Conservation (phyloP, 202 grass and related monocot species). For the Setaria italica region DNA sequence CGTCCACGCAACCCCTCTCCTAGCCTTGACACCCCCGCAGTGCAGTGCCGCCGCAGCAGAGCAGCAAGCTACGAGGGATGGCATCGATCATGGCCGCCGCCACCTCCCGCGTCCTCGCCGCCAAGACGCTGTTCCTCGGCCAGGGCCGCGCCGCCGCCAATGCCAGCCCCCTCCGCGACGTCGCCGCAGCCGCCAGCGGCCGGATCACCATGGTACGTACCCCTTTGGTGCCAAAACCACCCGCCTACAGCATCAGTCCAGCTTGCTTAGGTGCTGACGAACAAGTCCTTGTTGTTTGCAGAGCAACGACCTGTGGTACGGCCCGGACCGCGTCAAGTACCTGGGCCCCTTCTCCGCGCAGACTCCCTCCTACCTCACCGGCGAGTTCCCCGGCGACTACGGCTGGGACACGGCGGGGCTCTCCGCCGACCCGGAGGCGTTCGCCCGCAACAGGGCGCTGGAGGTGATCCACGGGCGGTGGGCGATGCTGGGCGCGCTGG, state of each 20-base stretch:
- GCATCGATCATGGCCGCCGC: constrained; percentile 71
- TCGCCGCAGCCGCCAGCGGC: constrained; percentile 60
- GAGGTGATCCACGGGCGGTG: constrained; percentile 99
- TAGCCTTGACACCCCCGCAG: not conserved
- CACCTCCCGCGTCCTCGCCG: constrained; percentile 55
- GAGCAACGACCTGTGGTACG: constrained; percentile 94
- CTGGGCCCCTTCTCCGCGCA: constrained; percentile 96
- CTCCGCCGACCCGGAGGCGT: constrained; percentile 95
- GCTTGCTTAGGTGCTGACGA: not conserved
- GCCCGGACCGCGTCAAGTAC: constrained; percentile 90
- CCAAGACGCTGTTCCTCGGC: constrained; percentile 69
- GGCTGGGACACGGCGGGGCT: constrained; percentile 97
- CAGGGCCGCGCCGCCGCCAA: constrained; percentile 60
- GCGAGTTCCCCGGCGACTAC: constrained; percentile 97
- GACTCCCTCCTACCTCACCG: constrained; percentile 90
- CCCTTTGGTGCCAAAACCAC: not conserved
- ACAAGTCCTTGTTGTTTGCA: not conserved
- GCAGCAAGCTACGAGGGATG: constrained; percentile 40
- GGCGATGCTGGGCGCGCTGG: constrained; percentile 94
- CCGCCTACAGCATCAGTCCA: too few species aligned
- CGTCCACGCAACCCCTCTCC: constrained; percentile 40
- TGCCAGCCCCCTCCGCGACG: constrained; percentile 54
- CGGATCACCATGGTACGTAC: constrained; percentile 89
- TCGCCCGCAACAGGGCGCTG: constrained; percentile 89
- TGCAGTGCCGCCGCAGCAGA: not conserved